Conservation (phyloP, 169 alveolate genomes). For the Eimeria nieschulzi region DNA sequence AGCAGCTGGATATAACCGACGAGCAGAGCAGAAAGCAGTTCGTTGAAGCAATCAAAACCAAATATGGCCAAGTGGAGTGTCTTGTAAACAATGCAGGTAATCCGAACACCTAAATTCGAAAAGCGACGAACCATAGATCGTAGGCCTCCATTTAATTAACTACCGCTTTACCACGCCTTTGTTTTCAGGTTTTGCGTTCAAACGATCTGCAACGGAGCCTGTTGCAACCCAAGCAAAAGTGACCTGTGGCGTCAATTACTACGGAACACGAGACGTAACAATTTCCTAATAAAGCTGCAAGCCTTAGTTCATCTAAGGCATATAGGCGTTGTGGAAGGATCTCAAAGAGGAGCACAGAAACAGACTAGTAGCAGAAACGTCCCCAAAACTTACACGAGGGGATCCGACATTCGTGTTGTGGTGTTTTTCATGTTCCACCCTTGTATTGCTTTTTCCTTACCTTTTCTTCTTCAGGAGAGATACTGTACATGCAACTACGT, state of each 20-base stretch:
- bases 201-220: slow-evolving; percentile 33
- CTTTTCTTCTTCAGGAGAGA: too few species aligned
- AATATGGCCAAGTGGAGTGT: slow-evolving; percentile 36
- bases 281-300: background rate
- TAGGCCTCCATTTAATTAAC: too few species aligned
- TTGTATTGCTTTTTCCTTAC: too few species aligned
- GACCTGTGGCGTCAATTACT: slow-evolving; percentile 59
- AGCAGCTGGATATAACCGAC: slow-evolving; percentile 58
- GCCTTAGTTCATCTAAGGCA: background rate
- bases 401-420: too few species aligned
- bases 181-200: slow-evolving; percentile 39
- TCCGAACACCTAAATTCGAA: too few species aligned
- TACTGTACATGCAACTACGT: too few species aligned
- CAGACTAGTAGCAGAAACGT: too few species aligned
- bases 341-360: too few species aligned
- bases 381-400: too few species aligned
- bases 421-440: too few species aligned
- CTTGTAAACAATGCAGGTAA: slow-evolving; percentile 69
- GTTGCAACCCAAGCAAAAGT: slow-evolving; percentile 14
- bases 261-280: slow-evolving; percentile 52
- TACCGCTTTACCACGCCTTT: background rate
- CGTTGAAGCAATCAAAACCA: background rate
- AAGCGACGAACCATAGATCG: too few species aligned
- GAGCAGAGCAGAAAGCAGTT: background rate
- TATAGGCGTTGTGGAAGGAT: too few species aligned